These are phyloP conservation scores for Ophidiomyces ophidiicola DNA, from an alignment of 2,329 filamentous ascomycete species.

Conservation along the genomic window DNA sequence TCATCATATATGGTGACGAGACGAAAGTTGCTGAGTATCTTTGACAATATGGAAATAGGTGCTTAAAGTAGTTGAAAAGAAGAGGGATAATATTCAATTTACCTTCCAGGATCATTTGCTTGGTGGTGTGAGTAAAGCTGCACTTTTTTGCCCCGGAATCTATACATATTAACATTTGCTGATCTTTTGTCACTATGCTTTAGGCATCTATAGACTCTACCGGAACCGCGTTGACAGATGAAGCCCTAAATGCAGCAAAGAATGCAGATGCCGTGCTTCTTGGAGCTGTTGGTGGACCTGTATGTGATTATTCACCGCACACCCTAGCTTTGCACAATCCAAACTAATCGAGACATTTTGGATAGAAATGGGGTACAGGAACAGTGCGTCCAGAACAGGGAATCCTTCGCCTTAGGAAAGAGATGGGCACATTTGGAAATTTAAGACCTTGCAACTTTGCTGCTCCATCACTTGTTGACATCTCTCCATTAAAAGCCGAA, in stretches of 20 bases:
- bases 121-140: constrained; percentile 62
- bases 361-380: constrained; percentile 70
- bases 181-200: constrained; percentile 1
- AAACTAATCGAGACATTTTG: neutral
- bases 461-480: constrained; percentile 68
- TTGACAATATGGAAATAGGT: constrained; percentile 53
- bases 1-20: neutral
- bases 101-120: constrained; percentile 83
- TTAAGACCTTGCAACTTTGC: constrained; percentile 93
- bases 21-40: neutral
- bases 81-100: constrained; percentile 62
- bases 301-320: constrained; percentile 25
- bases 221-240: constrained; percentile 66
- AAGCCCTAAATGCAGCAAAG: constrained; percentile 71
- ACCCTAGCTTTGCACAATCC: neutral
- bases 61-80: constrained; percentile 64
- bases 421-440: constrained; percentile 90
- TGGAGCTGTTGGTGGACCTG: constrained; percentile 86
- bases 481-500: constrained; percentile 73
- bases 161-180: neutral
- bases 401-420: constrained; percentile 78
- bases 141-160: neutral
- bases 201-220: constrained; percentile 80
- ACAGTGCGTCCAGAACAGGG: constrained; percentile 84
- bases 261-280: constrained; percentile 79